Evolutionary conservation across 768 basidiomycete genomes (phyloP), one percentile per base, ranked within the genome.

Genomic region (Hypsizygus marmoreus): DNA sequence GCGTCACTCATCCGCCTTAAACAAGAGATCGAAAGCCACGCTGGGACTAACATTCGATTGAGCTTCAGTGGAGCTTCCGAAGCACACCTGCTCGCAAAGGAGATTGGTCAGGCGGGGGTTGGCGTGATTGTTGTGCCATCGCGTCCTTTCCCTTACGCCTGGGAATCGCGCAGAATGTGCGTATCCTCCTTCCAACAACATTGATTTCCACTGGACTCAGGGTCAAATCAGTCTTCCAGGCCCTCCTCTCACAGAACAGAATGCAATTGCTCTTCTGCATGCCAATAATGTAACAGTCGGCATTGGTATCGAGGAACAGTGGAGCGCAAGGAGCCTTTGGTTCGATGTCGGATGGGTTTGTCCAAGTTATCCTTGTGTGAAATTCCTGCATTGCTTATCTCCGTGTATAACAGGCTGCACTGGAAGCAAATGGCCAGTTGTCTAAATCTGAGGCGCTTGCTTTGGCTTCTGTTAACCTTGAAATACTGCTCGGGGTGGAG

Each of bases 311-410:
- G 64, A 74, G 31, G 81, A 82, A 51, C 75, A 74, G 24, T 91
- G 85, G 86, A 73, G 75, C 29, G 84, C 87, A 10, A 79, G 89
- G 22, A 91, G 86, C 57, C 74, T 85, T 9, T 79, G 87, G n/a
- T 88, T 92, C 54, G 91, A 95, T 50, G 65, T 81, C 28, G 88
- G 79, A 40, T 95, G 93, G 92, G 88, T 86, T 53, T 56, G 81
- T 67, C 30, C 9, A 9, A 13, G 34, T 19, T 22, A 13, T 14
- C 39, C 20, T 17, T 12, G 35, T 16, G 14, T 25, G 12, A 10
- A 4, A 20, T 33, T 10, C n/a, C 39, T 17, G 9, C 37, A 17
- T 30, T 36, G 32, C 49, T 38, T 20, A 28, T 14, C 28, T 12
- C 40, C 36, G 13, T 24, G 29, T 17, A 9, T 42, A 4, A 17